Evolutionary conservation across 192 early-diverging fungal species (phyloP).

Genomic region (Spinellus fusiger): DNA sequence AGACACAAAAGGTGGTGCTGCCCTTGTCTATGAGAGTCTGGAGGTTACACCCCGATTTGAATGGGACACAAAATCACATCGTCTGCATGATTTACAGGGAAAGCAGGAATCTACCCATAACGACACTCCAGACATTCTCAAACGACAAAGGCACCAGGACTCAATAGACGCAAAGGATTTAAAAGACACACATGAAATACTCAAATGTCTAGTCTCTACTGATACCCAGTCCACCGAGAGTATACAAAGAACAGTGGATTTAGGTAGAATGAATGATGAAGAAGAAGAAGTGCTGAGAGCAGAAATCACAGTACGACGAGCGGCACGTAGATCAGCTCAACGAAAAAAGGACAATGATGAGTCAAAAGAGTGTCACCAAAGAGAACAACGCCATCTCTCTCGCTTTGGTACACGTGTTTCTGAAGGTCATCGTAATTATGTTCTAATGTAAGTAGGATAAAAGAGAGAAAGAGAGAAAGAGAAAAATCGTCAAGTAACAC

Average conservation of each 20-base stretch:
- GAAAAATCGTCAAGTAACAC: neutral
- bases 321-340: neutral
- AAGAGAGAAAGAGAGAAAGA: neutral
- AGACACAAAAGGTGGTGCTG: too few species aligned
- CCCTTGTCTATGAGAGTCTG: too few species aligned
- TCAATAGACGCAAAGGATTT: too few species aligned
- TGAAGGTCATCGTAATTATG: slow-evolving; percentile 12
- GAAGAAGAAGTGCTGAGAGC: neutral
- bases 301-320: slow-evolving; percentile 2
- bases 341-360: neutral
- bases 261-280: slow-evolving; percentile 4
- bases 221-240: neutral
- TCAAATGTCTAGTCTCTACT: neutral
- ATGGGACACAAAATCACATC: neutral
- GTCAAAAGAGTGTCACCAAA: slow-evolving; percentile 5
- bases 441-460: slow-evolving; percentile 11
- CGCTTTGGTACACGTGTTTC: slow-evolving; percentile 1
- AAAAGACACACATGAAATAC: neutral
- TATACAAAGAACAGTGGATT: neutral
- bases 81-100: neutral
- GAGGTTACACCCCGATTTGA: too few species aligned
- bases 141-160: neutral
- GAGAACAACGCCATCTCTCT: too few species aligned
- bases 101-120: neutral
- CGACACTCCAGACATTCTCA: neutral